Evolutionary conservation across 768 basidiomycete species (phyloP), one percentile per base, ranked within the genome.

Genomic region (Kwoniella botswanensis): DNA sequence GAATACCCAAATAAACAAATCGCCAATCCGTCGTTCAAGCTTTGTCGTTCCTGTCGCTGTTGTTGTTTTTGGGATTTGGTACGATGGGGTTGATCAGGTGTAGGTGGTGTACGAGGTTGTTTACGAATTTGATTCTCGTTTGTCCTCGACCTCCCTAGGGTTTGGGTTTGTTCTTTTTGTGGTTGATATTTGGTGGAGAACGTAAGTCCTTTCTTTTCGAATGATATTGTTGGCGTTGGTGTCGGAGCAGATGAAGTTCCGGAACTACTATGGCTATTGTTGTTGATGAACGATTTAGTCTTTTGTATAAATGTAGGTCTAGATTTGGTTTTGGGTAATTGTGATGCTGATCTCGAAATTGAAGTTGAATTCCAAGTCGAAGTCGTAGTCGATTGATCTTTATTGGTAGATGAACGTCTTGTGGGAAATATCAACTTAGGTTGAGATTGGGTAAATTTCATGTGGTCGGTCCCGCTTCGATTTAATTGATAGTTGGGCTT

Each of bases 1-100:
- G 67, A 61, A 43, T 68, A 73, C 0, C 78, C 78, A 67, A 79
- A 74, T 41, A 79, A 59, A 68, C 78, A 79, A 57, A 79, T 76
- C 1, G 78, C 76, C 41, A 79, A 62, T 4, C 76, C 75, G 59
- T 71, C 71, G 42, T 65, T 9, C 18, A 71, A 22, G 22, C 44
- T 54, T 50, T 66, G 24, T 11, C 11, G n/a, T 10, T 60, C 53
- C 3, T 54, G 58, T n/a, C 52, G 57, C 12, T 29, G 60, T 22
- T 35, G 17, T 9, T 61, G 9, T 22, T 21, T 24, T 43, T 42
- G 13, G 7, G 17, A 43, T 12, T 44, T n/a, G n/a, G 42, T 26
- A 42, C 18, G 13, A 50, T 50, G 46, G 46, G 46, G 46, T 18
- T 50, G 46, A 50, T 50, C 46, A 18, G 46, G 46, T 15, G 46